Base-by-base conservation (phyloP, 345 rosid genomes). In the Angophora floribunda region DNA sequence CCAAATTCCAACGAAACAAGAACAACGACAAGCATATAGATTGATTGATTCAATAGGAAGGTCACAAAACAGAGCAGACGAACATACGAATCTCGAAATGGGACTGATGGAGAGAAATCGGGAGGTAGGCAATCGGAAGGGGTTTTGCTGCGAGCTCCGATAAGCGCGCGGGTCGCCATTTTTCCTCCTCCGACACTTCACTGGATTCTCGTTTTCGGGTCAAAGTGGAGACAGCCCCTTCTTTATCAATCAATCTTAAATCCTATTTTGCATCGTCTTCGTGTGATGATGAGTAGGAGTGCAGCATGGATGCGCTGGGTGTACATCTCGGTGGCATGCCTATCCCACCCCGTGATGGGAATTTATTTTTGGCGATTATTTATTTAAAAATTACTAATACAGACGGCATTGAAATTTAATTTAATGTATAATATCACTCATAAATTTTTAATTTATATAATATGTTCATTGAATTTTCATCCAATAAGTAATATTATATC, bases 71-170 rank as follows among this genome's bases (percentile, higher is more conserved):
- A 50, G 52, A 36, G 26, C 44, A 1, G 80, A 51, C 85, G 47
- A 59, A 45, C 87, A 13, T 88, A 88, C 89, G n/a, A 79, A 44
- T 88, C 85, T 88, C 15, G 85, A 1, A 85, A 82, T 36, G 86
- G 51, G 52, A 32, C 82, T 16, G 55, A 45, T 16, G 89, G 85
- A 85, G 15, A 88, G 87, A 52, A 61, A 44, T 67, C 85, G 87
- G 85, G 41, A 15, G 4, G 80, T 63, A 65, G 84, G 86, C 51
- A 67, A 24, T 22, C 11, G 85, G 22, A 45, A 65, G n/a, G 85
- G 70, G 84, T 52, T 44, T 41, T 85, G 19, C 85, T 49, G 63
- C 86, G 26, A 45, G 89, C 87, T 88, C 87, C 84, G 85, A 88
- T 80, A 47, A 67, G 30, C 41, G 28, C 85, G 13, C 59, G 67